A percentile compares a stretch with the other conserved stretches of the same genome.
Conservation (phyloP, 164 flowering plant species). For the Magnolia changhungtana region DNA sequence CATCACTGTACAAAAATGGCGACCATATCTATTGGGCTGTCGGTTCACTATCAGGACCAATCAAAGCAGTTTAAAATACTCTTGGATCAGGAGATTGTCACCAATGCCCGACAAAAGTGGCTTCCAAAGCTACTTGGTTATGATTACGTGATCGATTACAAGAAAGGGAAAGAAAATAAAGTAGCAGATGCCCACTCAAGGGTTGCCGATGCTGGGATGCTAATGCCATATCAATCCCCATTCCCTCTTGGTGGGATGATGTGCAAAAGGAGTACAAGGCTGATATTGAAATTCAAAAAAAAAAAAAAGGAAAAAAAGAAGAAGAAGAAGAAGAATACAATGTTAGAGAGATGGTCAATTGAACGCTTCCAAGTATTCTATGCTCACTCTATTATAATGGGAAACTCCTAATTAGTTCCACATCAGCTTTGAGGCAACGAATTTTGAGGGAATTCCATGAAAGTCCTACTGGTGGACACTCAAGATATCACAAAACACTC, state of each 20-base stretch:
- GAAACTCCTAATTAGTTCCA: not conserved
- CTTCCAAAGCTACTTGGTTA: not conserved
- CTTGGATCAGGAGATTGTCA: not conserved
- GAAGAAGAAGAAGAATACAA: not conserved
- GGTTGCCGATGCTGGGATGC: not conserved
- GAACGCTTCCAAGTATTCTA: not conserved
- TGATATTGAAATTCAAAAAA: not conserved
- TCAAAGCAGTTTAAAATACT: not conserved
- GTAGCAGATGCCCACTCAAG: not conserved
- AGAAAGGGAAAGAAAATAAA: not conserved
- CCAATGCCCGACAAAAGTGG: not conserved
- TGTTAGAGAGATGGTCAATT: not conserved
- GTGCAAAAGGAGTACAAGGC: not conserved
- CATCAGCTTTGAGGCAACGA: not conserved
- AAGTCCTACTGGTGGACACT: not conserved
- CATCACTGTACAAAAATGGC: not conserved
- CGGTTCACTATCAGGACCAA: not conserved
- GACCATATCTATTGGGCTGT: not conserved
- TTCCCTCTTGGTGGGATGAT: not conserved
- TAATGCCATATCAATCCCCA: not conserved
- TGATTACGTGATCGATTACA: not conserved
- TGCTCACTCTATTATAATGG: not conserved
- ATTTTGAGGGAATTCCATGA: not conserved
- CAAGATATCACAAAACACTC: not conserved
- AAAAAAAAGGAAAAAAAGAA: not conserved